Conservation (phyloP, 805 yeast species). For the Candida ortonii region DNA sequence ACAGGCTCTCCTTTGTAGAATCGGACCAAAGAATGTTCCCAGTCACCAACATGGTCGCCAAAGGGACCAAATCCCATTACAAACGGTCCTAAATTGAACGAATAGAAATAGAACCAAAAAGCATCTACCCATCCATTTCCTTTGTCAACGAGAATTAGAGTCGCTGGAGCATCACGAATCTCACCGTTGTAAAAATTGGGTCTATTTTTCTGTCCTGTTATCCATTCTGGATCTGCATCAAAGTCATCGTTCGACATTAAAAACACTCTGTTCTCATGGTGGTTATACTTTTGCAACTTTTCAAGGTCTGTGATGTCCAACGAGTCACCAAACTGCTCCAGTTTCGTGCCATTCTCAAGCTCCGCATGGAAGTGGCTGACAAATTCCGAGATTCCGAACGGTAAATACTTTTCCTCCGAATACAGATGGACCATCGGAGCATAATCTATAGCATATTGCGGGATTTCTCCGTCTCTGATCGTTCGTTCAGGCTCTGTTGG, state of each 20-base stretch:
- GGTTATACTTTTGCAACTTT: conserved; percentile 32
- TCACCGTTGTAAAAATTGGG: conserved; percentile 74
- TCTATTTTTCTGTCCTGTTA: conserved; percentile 65
- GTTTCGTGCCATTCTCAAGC: conserved; percentile 45
- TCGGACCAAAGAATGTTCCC: conserved; percentile 93
- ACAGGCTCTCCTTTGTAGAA: conserved; percentile 78
- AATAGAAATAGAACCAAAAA: conserved; percentile 93
- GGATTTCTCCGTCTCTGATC: conserved; percentile 53
- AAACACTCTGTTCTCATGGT: conserved; percentile 40
- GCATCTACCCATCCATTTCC: conserved; percentile 96
- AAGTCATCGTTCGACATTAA: conserved; percentile 72
- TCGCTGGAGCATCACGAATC: conserved; percentile 74
- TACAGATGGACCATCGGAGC: conserved; percentile 83
- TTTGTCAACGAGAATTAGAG: conserved; percentile 80
- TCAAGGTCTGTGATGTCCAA: conserved; percentile 33
- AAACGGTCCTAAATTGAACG: conserved; percentile 92
- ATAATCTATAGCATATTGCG: conserved; percentile 57
- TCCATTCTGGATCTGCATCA: conserved; percentile 73
- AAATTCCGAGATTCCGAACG: conserved; percentile 73
- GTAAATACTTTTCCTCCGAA: conserved; percentile 83
- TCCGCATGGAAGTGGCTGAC: conserved; percentile 64
- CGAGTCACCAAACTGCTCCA: conserved; percentile 25
- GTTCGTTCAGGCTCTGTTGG: conserved; percentile 38
- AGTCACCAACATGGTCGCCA: conserved; percentile 96
- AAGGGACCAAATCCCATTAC: conserved; percentile 98